Evolutionary conservation across 2,329 filamentous ascomycete species (phyloP), one percentile per base, ranked within the genome.

Genomic region (Rhynchosporium graminicola): DNA sequence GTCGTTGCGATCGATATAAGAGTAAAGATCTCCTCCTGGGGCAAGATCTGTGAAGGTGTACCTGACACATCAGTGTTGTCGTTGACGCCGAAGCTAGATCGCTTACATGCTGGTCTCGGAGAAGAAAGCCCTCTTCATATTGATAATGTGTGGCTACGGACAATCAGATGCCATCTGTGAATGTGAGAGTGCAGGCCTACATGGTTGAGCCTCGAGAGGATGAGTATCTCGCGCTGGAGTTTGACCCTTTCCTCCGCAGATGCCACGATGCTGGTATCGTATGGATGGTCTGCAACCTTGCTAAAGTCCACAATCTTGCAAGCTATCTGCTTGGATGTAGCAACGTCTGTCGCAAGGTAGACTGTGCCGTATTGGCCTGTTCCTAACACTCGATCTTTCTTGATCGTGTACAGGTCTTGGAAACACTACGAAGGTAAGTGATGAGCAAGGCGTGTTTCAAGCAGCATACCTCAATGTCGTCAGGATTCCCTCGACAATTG

Each of bases 271-370:
- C 56, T 63, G 42, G 47, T 61, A 57, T 20, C 29, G 31, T 43
- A 42, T 28, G 33, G 13, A 4, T 42, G 47, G 40, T 59, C 12
- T 20, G 51, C 60, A 20, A 60, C 56, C 15, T 56, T 20, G 3
- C 77, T 76, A 2, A 88, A 69, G 59, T 83, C 77, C 57, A 90
- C 77, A 8, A 90, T 74, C 69, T 92, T 91, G 77, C 89, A 92
- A 10, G 87, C 87, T 26, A 90, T 67, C 69, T 91, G 89, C 60
- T 79, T 80, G 43, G 80, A 78, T 0, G 81, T 83, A 6, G 73
- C 73, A 29, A 76, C 72, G 15, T 89, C 80, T 2, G 80, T 71
- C 4, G 82, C 84, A 9, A 87, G 76, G 60, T 82, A 79, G 3
- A 89, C 82, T 47, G 75, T 75, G 8, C 82, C 83, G 69, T 80